Evolutionary conservation across 75 land plant species (phyloP).

Genomic region (Pseudotsuga menziesii): DNA sequence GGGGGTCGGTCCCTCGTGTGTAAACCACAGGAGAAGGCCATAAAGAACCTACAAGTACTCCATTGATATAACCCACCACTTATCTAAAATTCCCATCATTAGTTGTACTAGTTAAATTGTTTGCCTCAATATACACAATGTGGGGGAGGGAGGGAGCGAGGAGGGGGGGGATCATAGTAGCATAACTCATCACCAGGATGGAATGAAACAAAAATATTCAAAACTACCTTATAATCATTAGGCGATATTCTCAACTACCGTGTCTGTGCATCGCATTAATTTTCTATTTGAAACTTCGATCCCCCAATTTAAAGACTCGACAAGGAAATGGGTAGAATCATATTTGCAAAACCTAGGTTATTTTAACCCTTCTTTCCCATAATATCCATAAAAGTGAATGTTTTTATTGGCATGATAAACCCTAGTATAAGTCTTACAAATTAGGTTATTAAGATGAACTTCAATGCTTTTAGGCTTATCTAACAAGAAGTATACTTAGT

Average conservation of each 20-base stretch:
- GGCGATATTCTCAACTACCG: slow-evolving; percentile 48
- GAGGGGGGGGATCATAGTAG: slow-evolving; percentile 76
- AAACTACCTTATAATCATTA: slow-evolving; percentile 67
- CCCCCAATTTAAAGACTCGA: slow-evolving; percentile 15
- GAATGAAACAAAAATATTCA: slow-evolving; percentile 75
- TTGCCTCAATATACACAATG: slow-evolving; percentile 52
- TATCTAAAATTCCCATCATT: slow-evolving; percentile 80
- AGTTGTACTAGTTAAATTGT: slow-evolving; percentile 51
- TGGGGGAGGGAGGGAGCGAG: too few species aligned
- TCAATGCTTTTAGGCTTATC: slow-evolving; percentile 7
- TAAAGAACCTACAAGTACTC: slow-evolving; percentile 57
- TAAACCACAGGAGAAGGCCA: slow-evolving; percentile 91
- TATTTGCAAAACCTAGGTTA: slow-evolving; percentile 6
- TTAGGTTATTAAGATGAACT: slow-evolving; percentile 15
- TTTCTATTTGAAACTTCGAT: slow-evolving; percentile 20
- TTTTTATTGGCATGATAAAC: slow-evolving; percentile 17
- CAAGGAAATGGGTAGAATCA: slow-evolving; percentile 18
- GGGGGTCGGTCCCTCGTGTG: slow-evolving; percentile 69
- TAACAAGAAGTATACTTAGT: too few species aligned
- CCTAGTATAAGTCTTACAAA: slow-evolving; percentile 21
- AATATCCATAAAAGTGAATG: slow-evolving; percentile 4
- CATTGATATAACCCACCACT: slow-evolving; percentile 34
- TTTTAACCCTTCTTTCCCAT: neutral
- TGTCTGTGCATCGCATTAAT: slow-evolving; percentile 2
- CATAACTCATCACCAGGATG: slow-evolving; percentile 85